Evolutionary conservation across 2,329 filamentous ascomycete species (phyloP), one percentile per base, ranked within the genome.

Genomic region (Cordyceps farinosa): DNA sequence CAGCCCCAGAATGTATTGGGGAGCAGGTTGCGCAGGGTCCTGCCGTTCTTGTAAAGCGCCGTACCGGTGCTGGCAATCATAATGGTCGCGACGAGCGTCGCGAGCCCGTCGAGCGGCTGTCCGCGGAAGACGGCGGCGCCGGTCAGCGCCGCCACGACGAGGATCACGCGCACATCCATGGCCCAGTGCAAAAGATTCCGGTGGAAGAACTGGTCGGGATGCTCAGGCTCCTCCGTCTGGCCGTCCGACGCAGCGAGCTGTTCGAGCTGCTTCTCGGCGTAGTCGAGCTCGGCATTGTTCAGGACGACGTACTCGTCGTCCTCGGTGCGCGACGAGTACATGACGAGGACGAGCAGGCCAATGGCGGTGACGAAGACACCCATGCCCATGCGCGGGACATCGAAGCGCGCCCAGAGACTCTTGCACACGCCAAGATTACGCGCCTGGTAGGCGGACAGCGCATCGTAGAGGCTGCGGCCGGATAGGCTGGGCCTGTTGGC

Each of bases 1-100:
- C 91, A 94, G n/a, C 92, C 90, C 93, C 94, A 99, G 61, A 93
- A 78, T 0, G 86, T 90, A n/a, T 77, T 85, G 0, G 92, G 93
- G 10, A 92, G 69, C 42, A 91, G 72, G 65, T 83, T 82, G 38
- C 74, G 67, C 22, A 86, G 62, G 10, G 74, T 77, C 69, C 79
- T 81, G 40, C 79, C 77, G 44, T 72, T 64, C 8, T 77, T 75
- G 30, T 81, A 74, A 5, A 84, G 76, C 57, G 78, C 81, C 3
- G 74, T 72, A 1, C 72, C 57, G 36, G 76, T 77, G 61, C 82
- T 84, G 3, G 77, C 75, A 67, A 75, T 68, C 66, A 75, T 68
- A 38, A 77, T 59, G 3, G 72, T 67, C 5, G 69, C 65, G 15
- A 75, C 67, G 15, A 85, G 69, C 9, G 80, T 79, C 1, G 78